A percentile compares a stretch with the other conserved stretches of the same genome.
Evolutionary conservation across 345 rosid genomes (phyloP).

Genomic region (Toxicodendron radicans): DNA sequence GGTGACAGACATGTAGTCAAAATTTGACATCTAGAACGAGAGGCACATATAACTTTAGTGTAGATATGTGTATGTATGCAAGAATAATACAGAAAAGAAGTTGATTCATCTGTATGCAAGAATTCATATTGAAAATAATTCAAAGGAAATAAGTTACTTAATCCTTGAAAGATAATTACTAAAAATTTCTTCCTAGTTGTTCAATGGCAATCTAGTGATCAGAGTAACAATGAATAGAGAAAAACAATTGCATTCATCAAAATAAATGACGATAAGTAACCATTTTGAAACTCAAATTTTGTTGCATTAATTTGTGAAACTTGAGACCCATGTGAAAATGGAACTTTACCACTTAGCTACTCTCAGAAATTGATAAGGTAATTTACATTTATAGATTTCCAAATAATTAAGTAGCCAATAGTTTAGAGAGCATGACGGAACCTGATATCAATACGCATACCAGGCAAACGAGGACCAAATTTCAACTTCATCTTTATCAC

Average conservation of each 20-base stretch:
- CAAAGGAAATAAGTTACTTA: background rate
- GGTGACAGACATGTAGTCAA: background rate
- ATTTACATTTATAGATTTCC: background rate
- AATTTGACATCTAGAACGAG: background rate
- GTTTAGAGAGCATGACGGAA: background rate
- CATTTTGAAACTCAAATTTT: too few relatives aligned
- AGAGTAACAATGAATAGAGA: too few relatives aligned
- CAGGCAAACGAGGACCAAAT: background rate
- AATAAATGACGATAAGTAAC: background rate
- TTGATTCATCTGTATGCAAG: too few relatives aligned
- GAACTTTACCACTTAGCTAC: too few relatives aligned
- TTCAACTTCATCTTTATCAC: background rate
- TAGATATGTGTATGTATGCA: background rate
- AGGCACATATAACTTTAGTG: background rate
- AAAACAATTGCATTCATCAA: background rate
- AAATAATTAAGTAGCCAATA: background rate
- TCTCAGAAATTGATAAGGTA: background rate
- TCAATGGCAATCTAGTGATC: background rate
- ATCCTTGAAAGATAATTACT: too few relatives aligned
- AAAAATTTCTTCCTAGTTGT: background rate
- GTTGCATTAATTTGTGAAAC: too few relatives aligned
- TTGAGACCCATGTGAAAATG: too few relatives aligned
- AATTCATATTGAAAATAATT: background rate
- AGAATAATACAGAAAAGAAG: too few relatives aligned
- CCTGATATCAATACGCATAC: background rate